Evolutionary conservation across 1,139 yeast species (phyloP), one percentile per base, ranked within the genome.

Genomic region (Diutina siamensis): DNA sequence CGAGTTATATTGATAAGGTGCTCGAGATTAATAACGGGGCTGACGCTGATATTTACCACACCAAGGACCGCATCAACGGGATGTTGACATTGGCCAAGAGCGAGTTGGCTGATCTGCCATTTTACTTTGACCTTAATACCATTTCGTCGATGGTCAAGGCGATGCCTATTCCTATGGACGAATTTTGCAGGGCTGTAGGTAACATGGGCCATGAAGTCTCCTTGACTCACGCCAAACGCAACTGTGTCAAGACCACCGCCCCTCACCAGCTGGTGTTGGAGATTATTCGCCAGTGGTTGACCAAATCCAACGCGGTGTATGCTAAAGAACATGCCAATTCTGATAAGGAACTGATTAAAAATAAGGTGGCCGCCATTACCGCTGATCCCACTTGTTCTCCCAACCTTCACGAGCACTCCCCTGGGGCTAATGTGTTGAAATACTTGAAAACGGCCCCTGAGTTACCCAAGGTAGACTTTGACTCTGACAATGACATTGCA

Each of bases 181-280:
- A 71, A 13, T 73, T 86, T 51, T 76, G 78, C 25, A 80, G 88
- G 18, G 97, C 96, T 0, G 55, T 89, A n/a, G 87, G 96, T 2
- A 85, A 87, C 51, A 71, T 84, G 47, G 97, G 96, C 1, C 85
- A 78, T 60, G 64, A 74, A 22, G 85, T 84, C 3, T 86, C 97
- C 2, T 70, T 87, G 48, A 85, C 97, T 0, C 99, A 92, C 62
- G 94, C 95, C 8, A 76, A 79, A 54, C 82, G 88, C 40, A 85
- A 94, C 44, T 80, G 92, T 47, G 67, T 92, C 53, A 92, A 92
- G 66, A 92, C 97, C 1, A 69, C 86, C 57, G 97, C 97, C 0
- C 88, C 95, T 4, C 84, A 86, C 82, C 78, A 73, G 34, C 75
- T 76, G 27, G 68, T 89, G 38, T 81, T 95, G 80, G 78, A 76